These are phyloP conservation scores for Stylosanthes scabra DNA, from an alignment of 331 rosid genomes.

Conservation along the genomic window DNA sequence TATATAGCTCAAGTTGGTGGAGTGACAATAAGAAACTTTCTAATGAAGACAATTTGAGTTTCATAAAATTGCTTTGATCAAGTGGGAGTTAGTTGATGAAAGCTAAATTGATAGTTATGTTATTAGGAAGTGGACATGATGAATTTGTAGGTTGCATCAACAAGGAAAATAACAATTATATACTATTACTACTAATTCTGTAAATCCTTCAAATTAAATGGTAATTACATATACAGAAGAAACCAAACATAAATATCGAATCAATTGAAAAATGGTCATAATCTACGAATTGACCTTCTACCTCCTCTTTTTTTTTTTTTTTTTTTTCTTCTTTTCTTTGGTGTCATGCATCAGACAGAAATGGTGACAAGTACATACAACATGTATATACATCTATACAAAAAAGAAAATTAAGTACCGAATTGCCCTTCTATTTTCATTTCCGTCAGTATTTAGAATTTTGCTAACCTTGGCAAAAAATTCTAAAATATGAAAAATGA, in stretches of 20 bases:
- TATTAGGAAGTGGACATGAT: no score
- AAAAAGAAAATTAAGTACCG: no score
- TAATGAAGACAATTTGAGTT: neutral
- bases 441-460: no score
- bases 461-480: no score
- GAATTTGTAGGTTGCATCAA: neutral
- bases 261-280: slow-evolving; percentile 37
- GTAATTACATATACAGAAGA: neutral
- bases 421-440: no score
- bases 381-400: neutral
- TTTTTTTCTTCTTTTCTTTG: neutral
- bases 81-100: neutral
- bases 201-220: neutral
- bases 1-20: no score
- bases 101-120: neutral
- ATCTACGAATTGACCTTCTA: slow-evolving; percentile 17
- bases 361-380: neutral
- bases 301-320: neutral
- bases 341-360: neutral
- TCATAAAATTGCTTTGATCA: neutral
- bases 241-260: slow-evolving; percentile 20
- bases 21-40: neutral
- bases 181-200: no score
- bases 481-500: no score
- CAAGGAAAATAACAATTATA: neutral